Base-by-base conservation (phyloP, 495 filamentous ascomycete genomes). In the Penicillium argentinense region DNA sequence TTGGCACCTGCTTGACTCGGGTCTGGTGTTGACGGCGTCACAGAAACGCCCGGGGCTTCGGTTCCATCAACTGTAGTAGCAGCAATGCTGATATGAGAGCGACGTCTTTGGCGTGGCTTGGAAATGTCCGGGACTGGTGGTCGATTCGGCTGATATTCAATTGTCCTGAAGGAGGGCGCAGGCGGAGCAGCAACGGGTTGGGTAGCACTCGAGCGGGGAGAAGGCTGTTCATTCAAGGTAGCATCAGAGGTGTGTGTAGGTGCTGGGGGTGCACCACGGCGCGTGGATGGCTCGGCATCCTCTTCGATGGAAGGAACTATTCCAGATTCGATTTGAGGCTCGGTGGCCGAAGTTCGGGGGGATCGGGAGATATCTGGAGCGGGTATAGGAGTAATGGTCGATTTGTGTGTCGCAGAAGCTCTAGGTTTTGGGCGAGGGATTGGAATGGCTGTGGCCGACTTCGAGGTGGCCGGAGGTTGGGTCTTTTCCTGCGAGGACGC, bases 371-470 rank as follows among this genome's bases (percentile, higher is more conserved):
- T 32, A 19, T 59, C 49, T 12, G 43, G 30, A 17, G 53, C 37
- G 3, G 47, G n/a, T 18, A 32, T 40, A 32, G 47, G 42, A 21
- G 48, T 33, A 11, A 41, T 33, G 22, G 8, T 26, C 5, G 26
- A 13, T 7, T 44, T 18, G 14, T 34, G 25, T 8, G 13, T 4
- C 2, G 16, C 23, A 36, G 63, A 56, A 34, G 48, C 42, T 41
- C 62, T 71, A 22, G 50, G 57, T 19, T 64, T 68, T 0, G 64
- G 61, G 2, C n/a, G 52, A 43, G 64, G 63, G 16, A 66, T 56
- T 7, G 66, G 56, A 32, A 67, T 60, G 19, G 62, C 39, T 5
- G 58, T 60, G 22, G 55, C 45, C 36, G 41, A 19, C 17, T 46
- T 44, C 25, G 47, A 36, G 22, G 44, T n/a, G 21, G 21, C 44